phyloP scores from a whole-genome alignment of 306 rosid genomes.

The Cajanus cajan region DNA sequence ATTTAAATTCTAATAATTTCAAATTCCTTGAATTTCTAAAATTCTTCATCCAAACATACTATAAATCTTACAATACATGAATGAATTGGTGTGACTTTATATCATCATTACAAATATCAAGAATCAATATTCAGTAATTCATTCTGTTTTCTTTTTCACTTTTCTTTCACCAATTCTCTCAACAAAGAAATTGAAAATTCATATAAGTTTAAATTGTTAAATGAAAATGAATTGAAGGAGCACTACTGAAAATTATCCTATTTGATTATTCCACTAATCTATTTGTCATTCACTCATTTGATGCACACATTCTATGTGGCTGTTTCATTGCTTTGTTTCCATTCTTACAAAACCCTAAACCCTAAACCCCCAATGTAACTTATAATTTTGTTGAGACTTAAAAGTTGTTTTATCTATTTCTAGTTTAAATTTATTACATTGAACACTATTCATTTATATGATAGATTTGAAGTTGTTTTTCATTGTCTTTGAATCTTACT shows the following conservation, averaged over 20 bases:
- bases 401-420: background rate
- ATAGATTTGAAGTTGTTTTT: background rate
- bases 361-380: background rate
- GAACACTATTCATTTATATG: background rate
- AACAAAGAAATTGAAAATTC: background rate
- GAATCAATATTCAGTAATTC: background rate
- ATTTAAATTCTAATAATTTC: no score
- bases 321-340: background rate
- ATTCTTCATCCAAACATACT: no score
- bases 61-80: background rate
- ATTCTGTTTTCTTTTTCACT: background rate
- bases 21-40: no score
- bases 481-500: background rate
- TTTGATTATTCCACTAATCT: background rate
- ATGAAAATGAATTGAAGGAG: background rate
- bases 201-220: background rate
- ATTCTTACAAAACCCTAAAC: background rate
- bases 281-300: background rate
- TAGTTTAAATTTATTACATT: background rate
- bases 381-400: background rate
- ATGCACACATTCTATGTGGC: background rate
- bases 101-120: background rate
- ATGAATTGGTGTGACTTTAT: background rate
- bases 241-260: background rate
- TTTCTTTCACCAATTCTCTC: background rate